Evolutionary conservation across 768 basidiomycete species (phyloP).

Genomic region (Leccinum longicurvipes): DNA sequence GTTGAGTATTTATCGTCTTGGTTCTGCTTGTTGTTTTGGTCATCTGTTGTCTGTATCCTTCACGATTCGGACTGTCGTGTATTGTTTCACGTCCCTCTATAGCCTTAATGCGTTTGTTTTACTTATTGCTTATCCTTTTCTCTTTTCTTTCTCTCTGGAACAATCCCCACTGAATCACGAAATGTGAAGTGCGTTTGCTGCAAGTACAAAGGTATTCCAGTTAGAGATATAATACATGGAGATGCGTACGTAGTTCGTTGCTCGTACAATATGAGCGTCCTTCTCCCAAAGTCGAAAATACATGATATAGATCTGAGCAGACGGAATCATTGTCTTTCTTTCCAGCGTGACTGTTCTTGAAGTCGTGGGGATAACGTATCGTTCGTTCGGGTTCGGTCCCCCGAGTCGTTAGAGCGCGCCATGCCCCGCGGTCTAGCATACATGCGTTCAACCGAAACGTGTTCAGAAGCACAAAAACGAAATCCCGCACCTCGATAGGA

Average conservation of each 20-base stretch:
- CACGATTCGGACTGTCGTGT: not conserved
- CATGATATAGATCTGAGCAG: not conserved
- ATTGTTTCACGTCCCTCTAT: not conserved
- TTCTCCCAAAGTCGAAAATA: not conserved
- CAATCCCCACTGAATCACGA: not conserved
- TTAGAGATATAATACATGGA: not conserved
- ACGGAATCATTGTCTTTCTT: not conserved
- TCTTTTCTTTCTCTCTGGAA: not conserved
- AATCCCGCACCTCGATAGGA: slow-evolving; percentile 42
- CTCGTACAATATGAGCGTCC: not conserved
- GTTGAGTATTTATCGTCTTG: not conserved
- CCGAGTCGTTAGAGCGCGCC: slow-evolving; percentile 13
- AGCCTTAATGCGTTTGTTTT: not conserved
- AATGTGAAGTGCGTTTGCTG: not conserved
- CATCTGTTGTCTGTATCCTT: not conserved
- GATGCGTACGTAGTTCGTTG: not conserved
- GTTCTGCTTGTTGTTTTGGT: not conserved
- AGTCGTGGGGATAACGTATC: not conserved
- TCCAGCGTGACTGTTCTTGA: not conserved
- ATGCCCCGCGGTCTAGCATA: slow-evolving; percentile 27
- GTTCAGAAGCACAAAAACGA: not conserved
- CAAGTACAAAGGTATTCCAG: too few species aligned
- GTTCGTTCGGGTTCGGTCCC: not conserved
- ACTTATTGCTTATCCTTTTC: not conserved
- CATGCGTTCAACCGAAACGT: not conserved